These are phyloP conservation scores for Physcomitrellopsis africana DNA, from an alignment of 225 moss, liverwort and hornwort genomes.

Conservation along the genomic window DNA sequence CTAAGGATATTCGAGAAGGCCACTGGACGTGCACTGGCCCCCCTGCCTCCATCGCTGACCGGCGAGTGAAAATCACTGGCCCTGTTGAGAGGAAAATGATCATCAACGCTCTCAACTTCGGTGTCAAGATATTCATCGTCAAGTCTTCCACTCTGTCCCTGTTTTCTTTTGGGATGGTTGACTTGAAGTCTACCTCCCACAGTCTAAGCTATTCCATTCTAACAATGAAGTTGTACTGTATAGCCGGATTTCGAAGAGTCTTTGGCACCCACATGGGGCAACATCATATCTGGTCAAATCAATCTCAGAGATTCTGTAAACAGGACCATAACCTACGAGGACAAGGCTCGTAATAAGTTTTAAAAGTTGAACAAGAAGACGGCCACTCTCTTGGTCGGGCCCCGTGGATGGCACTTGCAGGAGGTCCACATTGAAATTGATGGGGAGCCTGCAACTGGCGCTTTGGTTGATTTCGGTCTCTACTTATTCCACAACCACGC, in stretches of 20 bases:
- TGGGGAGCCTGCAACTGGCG: conserved; percentile 73
- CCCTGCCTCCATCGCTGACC: conserved; percentile 67
- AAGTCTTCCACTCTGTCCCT: too few species aligned
- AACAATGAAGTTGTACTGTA: too few species aligned
- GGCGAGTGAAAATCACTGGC: conserved; percentile 82
- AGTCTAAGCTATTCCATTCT: too few species aligned
- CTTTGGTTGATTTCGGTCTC: conserved; percentile 76
- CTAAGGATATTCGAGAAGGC: conserved; percentile 58
- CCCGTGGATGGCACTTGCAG: conserved; percentile 79
- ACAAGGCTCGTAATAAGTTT: conserved; percentile 59
- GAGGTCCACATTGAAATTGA: conserved; percentile 82
- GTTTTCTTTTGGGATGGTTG: too few species aligned
- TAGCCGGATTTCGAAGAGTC: conserved; percentile 83
- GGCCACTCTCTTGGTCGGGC: conserved; percentile 68
- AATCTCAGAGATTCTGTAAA: conserved; percentile 64
- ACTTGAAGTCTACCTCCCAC: too few species aligned
- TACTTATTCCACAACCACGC: conserved; percentile 79
- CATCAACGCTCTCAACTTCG: conserved; percentile 83
- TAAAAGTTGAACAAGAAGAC: conserved; percentile 69
- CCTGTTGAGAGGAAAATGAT: conserved; percentile 87
- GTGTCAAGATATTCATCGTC: conserved; percentile 91
- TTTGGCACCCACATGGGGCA: conserved; percentile 79
- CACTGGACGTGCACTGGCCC: conserved; percentile 61
- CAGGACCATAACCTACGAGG: conserved; percentile 59
- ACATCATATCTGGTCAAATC: conserved; percentile 64